Evolutionary conservation across 257 asterid genomes (phyloP).

Genomic region (Paraleonurus japonicus): DNA sequence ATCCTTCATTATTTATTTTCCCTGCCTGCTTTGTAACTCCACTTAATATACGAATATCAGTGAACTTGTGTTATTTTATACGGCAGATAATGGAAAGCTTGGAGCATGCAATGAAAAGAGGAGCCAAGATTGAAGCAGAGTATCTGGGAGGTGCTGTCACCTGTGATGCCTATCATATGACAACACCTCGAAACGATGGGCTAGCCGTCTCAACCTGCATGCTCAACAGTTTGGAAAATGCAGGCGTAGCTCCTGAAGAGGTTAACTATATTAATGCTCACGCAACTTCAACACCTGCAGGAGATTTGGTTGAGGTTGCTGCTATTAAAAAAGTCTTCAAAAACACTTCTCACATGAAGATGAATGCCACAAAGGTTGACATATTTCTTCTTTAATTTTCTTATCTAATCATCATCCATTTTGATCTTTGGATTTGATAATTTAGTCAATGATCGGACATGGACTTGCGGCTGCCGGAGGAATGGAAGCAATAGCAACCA

Average conservation of each 20-base stretch:
- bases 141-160: neutral
- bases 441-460: constrained; percentile 1
- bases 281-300: neutral
- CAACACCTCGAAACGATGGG: neutral
- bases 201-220: neutral
- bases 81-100: neutral
- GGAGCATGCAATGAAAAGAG: neutral
- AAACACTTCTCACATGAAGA: neutral
- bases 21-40: too few relatives aligned
- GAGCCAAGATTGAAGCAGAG: neutral
- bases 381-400: too few relatives aligned
- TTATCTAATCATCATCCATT: neutral
- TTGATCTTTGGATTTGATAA: neutral
- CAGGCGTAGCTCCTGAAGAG: neutral
- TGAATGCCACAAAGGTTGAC: neutral
- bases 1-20: too few relatives aligned
- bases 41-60: neutral
- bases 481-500: neutral
- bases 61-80: too few relatives aligned
- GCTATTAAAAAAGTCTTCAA: neutral
- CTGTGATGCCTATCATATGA: neutral
- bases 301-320: neutral
- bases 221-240: neutral
- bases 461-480: neutral
- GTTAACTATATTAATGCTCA: neutral